Percentiles rank a stretch among this genome's conserved stretches.
Conservation (phyloP, 2,329 filamentous ascomycete genomes). For the Penicillium corylophilum region DNA sequence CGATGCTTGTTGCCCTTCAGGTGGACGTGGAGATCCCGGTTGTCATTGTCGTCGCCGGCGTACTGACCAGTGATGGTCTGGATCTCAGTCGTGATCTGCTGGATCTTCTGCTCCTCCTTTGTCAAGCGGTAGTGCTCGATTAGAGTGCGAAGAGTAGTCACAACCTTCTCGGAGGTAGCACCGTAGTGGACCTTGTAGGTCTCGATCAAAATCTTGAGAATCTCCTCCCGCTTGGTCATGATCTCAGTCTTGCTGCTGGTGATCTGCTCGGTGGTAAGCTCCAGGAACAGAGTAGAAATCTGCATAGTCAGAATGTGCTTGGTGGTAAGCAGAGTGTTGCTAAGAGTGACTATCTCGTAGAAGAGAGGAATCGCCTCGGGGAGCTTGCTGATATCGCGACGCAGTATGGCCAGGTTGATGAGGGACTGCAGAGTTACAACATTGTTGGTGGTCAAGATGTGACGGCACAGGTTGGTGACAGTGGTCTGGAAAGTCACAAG, state of each 20-base stretch:
- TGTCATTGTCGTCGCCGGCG: constrained; percentile 16
- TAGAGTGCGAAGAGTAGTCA: constrained; percentile 46
- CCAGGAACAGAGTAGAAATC: constrained; percentile 47
- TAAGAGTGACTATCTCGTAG: constrained; percentile 45
- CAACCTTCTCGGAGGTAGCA: constrained; percentile 46
- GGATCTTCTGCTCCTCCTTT: constrained; percentile 48
- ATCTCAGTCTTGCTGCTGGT: constrained; percentile 32
- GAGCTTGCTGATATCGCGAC: constrained; percentile 33
- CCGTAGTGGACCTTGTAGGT: constrained; percentile 52
- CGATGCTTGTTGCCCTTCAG: constrained; percentile 26
- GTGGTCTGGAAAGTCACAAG: constrained; percentile 29
- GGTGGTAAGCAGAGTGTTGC: constrained; percentile 39
- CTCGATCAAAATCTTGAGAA: constrained; percentile 49
- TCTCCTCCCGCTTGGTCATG: constrained; percentile 43
- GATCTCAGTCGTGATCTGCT: constrained; percentile 35
- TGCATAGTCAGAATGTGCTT: constrained; percentile 49
- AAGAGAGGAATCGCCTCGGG: constrained; percentile 41
- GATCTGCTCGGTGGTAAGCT: constrained; percentile 40
- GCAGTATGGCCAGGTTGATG: constrained; percentile 47
- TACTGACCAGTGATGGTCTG: constrained; percentile 22
- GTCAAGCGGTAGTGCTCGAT: constrained; percentile 50
- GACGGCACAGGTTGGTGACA: constrained; percentile 32
- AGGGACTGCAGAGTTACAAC: constrained; percentile 50
- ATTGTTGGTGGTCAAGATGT: constrained; percentile 38
- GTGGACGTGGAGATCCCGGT: constrained; percentile 30